Base-by-base conservation (phyloP, 805 yeast genomes). In the Candida nonsorbophila region DNA sequence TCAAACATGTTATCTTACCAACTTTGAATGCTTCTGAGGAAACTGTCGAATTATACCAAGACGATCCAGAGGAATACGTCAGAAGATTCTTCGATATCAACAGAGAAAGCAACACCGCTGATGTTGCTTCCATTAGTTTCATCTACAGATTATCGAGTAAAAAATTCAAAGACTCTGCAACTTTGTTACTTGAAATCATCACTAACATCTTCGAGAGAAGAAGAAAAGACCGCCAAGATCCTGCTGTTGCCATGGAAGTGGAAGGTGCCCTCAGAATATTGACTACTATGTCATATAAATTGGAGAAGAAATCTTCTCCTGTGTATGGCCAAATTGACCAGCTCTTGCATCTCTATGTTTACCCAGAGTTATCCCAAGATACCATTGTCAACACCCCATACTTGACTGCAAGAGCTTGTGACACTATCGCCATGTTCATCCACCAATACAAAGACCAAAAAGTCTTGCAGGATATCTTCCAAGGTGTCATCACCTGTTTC, bases 61-160 rank as follows among this genome's bases (percentile, higher is more conserved):
- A 62, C 36, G 70, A 65, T 24, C 62, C 68, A 4, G 70, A 65
- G 24, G 72, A 65, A 37, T 65, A 65, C 36, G 53, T 62, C 33
- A 51, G 70, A 45, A 45, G 69, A 31, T 65, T 49, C 33, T 64
- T 63, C 34, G 69, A 65, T 51, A 58, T 76, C 24, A 65, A 62
- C 40, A 55, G 69, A 33, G 76, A 69, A 32, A 54, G 56, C 18
- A 66, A 62, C 21, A 68, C 69, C 18, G 59, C 76, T 4, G 77
- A 70, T 37, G 61, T 65, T 20, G 77, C 76, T 1, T 62, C 75
- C 5, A 59, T 64, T 28, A 67, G 68, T 45, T 70, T 72, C 34
- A 40, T 68, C 20, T 66, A 50, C 45, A 43, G 64, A 21, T 46
- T 69, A 36, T 45, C 61, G 6, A 41, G 55, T 14, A 55, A 54